These are phyloP conservation scores for Acidomyces sp. DNA, from an alignment of 495 filamentous ascomycete genomes.

Conservation along the genomic window DNA sequence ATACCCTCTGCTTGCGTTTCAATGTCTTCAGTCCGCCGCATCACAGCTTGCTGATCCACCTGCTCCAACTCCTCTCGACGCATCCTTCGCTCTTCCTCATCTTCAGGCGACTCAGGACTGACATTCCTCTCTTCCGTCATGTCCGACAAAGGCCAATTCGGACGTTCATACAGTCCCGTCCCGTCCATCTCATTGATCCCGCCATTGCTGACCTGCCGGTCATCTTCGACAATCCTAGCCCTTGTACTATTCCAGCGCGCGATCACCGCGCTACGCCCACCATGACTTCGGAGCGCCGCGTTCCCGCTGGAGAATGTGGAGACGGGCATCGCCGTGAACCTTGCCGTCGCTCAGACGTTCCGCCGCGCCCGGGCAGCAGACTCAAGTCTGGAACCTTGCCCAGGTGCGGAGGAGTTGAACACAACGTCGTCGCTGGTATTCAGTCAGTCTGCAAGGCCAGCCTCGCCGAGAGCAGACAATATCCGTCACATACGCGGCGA, in stretches of 20 bases:
- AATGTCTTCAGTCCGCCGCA: conserved; percentile 10
- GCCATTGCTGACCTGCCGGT: conserved; percentile 9
- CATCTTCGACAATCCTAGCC: conserved; percentile 9
- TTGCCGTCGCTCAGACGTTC: too few species aligned
- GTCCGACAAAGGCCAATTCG: conserved; percentile 9
- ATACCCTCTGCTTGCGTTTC: conserved; percentile 1
- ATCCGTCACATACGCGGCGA: too few species aligned
- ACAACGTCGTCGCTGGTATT: too few species aligned
- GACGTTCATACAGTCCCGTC: conserved; percentile 7
- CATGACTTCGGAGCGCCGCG: conserved; percentile 1
- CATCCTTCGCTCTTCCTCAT: not conserved
- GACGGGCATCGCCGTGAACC: too few species aligned
- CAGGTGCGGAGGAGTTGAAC: too few species aligned
- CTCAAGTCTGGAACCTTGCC: too few species aligned
- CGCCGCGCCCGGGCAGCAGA: too few species aligned
- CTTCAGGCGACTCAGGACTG: conserved; percentile 1
- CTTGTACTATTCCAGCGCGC: conserved; percentile 15
- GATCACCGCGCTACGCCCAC: conserved; percentile 9
- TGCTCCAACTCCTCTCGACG: not conserved
- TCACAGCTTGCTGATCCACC: conserved; percentile 3
- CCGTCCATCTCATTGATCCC: conserved; percentile 16
- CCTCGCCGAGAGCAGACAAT: too few species aligned
- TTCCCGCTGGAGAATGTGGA: conserved; percentile 7
- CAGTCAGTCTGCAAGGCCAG: too few species aligned
- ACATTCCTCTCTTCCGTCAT: conserved; percentile 1